Conservation (phyloP, 176 grass and related monocot genomes). For the Areca catechu region DNA sequence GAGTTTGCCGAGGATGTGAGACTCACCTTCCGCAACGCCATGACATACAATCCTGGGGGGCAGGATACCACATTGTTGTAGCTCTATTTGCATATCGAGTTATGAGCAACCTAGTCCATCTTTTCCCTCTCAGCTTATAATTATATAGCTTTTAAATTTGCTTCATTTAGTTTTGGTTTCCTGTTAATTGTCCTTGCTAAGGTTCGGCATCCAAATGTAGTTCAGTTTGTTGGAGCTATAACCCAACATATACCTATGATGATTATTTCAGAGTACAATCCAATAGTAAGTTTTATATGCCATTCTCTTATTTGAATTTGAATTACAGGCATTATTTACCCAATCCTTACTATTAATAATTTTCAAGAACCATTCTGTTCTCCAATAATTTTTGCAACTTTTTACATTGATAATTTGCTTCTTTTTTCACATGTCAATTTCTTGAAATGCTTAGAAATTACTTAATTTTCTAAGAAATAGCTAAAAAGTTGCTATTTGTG, state of each 20-base stretch:
- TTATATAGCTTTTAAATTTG: background rate
- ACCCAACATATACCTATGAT: conserved; percentile 95
- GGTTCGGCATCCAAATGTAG: conserved; percentile 85
- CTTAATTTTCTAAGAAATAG: background rate
- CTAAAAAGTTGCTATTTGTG: background rate
- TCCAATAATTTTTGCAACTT: no score
- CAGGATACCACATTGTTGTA: no score
- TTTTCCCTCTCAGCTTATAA: background rate
- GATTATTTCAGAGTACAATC: conserved; percentile 91
- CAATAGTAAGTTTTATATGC: conserved; percentile 45
- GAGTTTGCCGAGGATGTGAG: no score
- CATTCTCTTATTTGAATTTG: conserved; percentile 1
- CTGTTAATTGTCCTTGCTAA: conserved; percentile 24
- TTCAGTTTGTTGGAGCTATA: conserved; percentile 96
- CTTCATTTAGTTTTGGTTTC: no score
- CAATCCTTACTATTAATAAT: no score
- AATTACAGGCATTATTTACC: background rate
- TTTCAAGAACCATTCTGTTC: no score
- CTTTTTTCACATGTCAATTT: background rate
- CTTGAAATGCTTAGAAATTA: conserved; percentile 1
- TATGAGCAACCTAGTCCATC: background rate
- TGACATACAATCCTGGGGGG: no score
- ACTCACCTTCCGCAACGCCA: no score
- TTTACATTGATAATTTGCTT: conserved; percentile 1
- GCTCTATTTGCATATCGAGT: background rate